Base-by-base conservation (phyloP, 2,329 filamentous ascomycete genomes). In the Epichloe sp. region DNA sequence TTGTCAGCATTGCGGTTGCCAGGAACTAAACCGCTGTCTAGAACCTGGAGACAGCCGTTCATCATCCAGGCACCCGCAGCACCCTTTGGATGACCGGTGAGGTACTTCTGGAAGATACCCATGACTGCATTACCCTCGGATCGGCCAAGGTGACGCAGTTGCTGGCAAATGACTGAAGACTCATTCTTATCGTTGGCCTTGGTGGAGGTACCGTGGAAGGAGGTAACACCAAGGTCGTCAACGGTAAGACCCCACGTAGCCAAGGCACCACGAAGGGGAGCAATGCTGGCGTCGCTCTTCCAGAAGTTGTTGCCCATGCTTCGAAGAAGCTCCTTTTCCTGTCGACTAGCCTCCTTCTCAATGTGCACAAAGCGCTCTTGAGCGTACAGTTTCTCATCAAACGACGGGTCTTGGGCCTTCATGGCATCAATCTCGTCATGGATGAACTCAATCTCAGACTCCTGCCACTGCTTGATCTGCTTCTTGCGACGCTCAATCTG, bases 131-230 rank as follows among this genome's bases (percentile, higher is more conserved):
- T 98, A 63, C 94, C 93, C 82, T 96, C 96, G 71, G 84, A 85
- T 61, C 93, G 87, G 58, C 93, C 93, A 49, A 98, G 83, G 66
- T 98, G 94, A 60, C 84, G 83, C 70, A 98, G 82, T 72, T 98
- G 94, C 68, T 96, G 83, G 76, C 91, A 96, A 61, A 98, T 86
- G 63, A 96, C 93, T 50, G 90, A 90, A 17, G 93, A 97, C 70
- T 98, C 93, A 71, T 98, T 98, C 83, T 97, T 97, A 76, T 98
- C 93, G 69, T 98, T 98, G 60, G 93, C 93, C 65, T 95, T 89
- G 58, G 93, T 98, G 1, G 93, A 97, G 41, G 93, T 98, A 63
- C 93, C 93, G 75, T 98, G 93, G 87, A 97, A 97, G 14, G 93
- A 97, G 15, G 93, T 91, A 56, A 98, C 89, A 60, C 78, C 86